Conservation (phyloP, 2,329 filamentous ascomycete species). For the Chrysoporthe austroafricana region DNA sequence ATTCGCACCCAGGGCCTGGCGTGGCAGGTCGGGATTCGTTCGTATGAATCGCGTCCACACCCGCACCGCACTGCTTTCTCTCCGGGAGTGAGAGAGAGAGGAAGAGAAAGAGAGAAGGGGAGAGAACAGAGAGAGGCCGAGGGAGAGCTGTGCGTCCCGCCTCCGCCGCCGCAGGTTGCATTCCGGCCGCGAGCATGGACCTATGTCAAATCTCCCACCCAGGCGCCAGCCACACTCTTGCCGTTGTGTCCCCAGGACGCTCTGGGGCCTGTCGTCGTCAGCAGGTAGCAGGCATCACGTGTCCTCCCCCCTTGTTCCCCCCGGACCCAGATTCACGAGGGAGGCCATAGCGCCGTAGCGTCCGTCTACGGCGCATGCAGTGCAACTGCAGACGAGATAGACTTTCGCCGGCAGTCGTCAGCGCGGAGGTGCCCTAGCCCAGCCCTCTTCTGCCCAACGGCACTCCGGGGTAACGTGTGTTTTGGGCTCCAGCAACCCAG, state of each 20-base stretch:
- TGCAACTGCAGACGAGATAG: no score
- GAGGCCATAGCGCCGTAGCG: neutral
- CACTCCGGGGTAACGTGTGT: neutral
- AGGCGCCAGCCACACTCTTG: neutral
- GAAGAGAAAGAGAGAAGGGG: neutral
- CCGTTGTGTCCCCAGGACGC: neutral
- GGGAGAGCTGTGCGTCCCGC: neutral
- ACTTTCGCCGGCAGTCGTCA: no score
- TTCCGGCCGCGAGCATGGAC: neutral
- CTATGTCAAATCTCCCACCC: no score
- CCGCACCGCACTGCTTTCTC: neutral
- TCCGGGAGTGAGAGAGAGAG: neutral
- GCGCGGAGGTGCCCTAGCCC: no score
- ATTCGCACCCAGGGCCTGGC: no score
- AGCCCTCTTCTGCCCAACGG: neutral
- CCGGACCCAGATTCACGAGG: neutral
- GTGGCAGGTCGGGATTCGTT: no score
- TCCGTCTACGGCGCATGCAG: no score
- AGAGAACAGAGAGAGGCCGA: neutral
- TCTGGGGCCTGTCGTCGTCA: slow-evolving; percentile 15
- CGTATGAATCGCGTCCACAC: neutral
- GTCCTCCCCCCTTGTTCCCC: neutral
- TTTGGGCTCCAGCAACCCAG: neutral
- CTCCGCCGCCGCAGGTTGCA: neutral
- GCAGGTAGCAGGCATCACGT: neutral